phyloP scores from a whole-genome alignment of 345 rosid genomes.

The Trapa bicornis region DNA sequence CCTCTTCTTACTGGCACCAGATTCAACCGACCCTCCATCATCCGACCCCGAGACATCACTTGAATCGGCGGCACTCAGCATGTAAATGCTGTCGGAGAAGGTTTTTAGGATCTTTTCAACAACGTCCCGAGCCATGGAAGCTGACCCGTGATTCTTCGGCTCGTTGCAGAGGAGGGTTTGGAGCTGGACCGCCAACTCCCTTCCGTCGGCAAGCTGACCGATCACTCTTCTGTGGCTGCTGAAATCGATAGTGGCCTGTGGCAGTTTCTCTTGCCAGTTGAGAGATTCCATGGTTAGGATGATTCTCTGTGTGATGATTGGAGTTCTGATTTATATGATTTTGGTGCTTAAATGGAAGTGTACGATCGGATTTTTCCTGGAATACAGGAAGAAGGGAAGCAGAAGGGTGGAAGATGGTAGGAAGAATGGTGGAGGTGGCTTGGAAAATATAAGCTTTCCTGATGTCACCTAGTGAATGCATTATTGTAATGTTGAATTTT shows the following conservation, averaged over 20 bases:
- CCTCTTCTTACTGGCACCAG: slow-evolving; percentile 51
- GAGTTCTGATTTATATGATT: background rate
- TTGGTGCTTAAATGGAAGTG: background rate
- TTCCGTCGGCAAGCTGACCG: slow-evolving; percentile 43
- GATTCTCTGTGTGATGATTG: background rate
- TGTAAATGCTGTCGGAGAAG: slow-evolving; percentile 36
- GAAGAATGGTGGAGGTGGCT: background rate
- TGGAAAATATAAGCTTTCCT: background rate
- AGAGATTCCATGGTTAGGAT: background rate
- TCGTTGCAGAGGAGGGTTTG: slow-evolving; percentile 22
- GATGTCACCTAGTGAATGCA: background rate
- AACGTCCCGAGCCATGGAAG: slow-evolving; percentile 22
- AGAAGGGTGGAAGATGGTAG: slow-evolving; percentile 21
- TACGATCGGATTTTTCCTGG: slow-evolving; percentile 2
- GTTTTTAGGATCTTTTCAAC: slow-evolving; percentile 33
- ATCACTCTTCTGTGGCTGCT: slow-evolving; percentile 13
- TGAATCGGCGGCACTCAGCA: slow-evolving; percentile 9
- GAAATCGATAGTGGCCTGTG: background rate
- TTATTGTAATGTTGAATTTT: too few species aligned
- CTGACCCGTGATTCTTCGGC: slow-evolving; percentile 4
- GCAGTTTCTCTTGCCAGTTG: background rate
- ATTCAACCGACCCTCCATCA: slow-evolving; percentile 36
- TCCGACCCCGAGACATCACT: slow-evolving; percentile 7
- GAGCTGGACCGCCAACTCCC: slow-evolving; percentile 33
- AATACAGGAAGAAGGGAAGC: slow-evolving; percentile 27